Conservation (phyloP, 306 rosid genomes). For the Trifolium repens region DNA sequence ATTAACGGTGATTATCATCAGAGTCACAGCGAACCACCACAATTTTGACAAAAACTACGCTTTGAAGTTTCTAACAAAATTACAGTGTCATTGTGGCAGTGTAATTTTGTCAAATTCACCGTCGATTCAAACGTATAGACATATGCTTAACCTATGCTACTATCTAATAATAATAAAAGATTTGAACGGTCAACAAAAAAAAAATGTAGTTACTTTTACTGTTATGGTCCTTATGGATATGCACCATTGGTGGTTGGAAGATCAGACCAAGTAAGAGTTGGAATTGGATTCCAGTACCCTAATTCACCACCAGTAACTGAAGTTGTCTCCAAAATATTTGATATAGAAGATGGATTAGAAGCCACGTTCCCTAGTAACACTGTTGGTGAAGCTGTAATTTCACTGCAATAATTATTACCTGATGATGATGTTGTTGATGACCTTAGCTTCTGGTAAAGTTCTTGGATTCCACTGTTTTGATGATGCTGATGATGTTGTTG, state of each 20-base stretch:
- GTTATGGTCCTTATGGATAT: constrained; percentile 68
- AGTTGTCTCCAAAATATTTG: constrained; percentile 65
- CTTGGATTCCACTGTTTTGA: constrained; percentile 65
- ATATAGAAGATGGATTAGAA: constrained; percentile 54
- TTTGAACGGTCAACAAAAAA: constrained; percentile 22
- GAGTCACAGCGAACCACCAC: neutral
- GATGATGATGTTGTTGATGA: constrained; percentile 54
- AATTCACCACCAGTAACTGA: constrained; percentile 65
- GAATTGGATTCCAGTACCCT: constrained; percentile 78
- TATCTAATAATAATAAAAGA: constrained; percentile 27
- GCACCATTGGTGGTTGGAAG: constrained; percentile 84
- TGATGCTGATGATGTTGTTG: constrained; percentile 36
- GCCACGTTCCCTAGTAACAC: constrained; percentile 55
- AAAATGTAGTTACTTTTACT: neutral
- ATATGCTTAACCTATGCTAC: constrained; percentile 18
- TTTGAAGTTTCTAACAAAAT: neutral
- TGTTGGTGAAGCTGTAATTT: constrained; percentile 41
- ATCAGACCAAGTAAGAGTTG: constrained; percentile 77
- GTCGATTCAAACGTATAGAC: neutral
- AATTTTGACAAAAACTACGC: neutral
- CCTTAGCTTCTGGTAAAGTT: constrained; percentile 70
- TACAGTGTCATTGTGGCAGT: neutral
- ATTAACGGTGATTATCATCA: neutral
- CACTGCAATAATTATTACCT: constrained; percentile 48
- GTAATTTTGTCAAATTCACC: neutral